phyloP scores from a whole-genome alignment of 768 basidiomycete species.

The Inosperma sp. region DNA sequence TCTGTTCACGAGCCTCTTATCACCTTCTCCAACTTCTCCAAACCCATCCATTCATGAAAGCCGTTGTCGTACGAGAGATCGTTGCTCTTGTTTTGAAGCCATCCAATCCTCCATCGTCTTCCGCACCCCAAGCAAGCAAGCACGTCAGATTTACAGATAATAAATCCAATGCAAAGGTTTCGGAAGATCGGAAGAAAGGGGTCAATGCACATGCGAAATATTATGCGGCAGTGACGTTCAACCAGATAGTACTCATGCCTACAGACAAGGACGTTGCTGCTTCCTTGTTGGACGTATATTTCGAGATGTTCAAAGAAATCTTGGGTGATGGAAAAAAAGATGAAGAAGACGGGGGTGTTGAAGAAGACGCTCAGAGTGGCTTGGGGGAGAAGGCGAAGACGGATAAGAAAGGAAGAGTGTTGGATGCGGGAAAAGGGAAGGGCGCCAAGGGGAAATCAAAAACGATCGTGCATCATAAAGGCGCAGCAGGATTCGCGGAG shows the following conservation, averaged over 20 bases:
- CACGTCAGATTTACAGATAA: slow-evolving; percentile 52
- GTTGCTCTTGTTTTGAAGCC: slow-evolving; percentile 73
- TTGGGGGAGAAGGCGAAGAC: slow-evolving; percentile 27
- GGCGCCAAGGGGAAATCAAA: slow-evolving; percentile 38
- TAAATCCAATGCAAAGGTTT: slow-evolving; percentile 26
- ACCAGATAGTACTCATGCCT: slow-evolving; percentile 77
- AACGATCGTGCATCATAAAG: slow-evolving; percentile 29
- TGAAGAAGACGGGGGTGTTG: slow-evolving; percentile 26
- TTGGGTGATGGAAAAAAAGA: slow-evolving; percentile 54
- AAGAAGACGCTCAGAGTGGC: slow-evolving; percentile 27
- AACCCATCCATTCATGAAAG: slow-evolving; percentile 89
- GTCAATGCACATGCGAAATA: slow-evolving; percentile 77
- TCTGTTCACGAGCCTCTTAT: slow-evolving; percentile 88
- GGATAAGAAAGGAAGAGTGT: slow-evolving; percentile 34
- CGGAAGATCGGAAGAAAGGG: slow-evolving; percentile 38
- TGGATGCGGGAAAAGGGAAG: slow-evolving; percentile 32
- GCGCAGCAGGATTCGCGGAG: slow-evolving; percentile 65
- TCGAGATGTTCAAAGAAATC: slow-evolving; percentile 88
- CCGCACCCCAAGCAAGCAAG: slow-evolving; percentile 25
- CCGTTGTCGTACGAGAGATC: slow-evolving; percentile 83
- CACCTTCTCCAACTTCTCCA: slow-evolving; percentile 88
- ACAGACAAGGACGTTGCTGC: slow-evolving; percentile 70
- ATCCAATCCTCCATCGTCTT: slow-evolving; percentile 28
- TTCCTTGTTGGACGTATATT: slow-evolving; percentile 84
- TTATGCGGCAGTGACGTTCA: slow-evolving; percentile 90